Conservation (phyloP, 306 rosid genomes). For the Quercus parvula region DNA sequence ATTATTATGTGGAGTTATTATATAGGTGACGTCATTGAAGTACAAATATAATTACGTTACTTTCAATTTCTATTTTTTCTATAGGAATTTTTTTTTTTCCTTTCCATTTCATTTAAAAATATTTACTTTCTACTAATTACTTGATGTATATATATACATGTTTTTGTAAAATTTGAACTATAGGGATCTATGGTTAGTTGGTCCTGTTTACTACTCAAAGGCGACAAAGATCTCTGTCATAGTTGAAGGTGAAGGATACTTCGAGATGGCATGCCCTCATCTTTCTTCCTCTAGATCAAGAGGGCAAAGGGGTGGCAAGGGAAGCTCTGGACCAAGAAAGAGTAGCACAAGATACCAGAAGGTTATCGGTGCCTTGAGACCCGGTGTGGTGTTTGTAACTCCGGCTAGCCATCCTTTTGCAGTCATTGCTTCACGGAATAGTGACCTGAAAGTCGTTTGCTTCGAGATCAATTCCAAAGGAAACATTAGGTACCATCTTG, state of each 20-base stretch:
- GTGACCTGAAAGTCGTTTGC: constrained; percentile 42
- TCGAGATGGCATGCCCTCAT: constrained; percentile 68
- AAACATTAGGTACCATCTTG: constrained; percentile 41
- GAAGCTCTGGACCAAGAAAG: not conserved
- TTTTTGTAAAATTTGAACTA: not conserved
- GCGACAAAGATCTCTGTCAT: constrained; percentile 50
- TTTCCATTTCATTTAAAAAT: not conserved
- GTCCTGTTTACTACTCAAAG: constrained; percentile 40
- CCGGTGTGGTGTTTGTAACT: constrained; percentile 38
- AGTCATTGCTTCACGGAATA: constrained; percentile 20
- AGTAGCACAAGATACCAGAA: constrained; percentile 25
- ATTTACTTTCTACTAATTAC: too few relatives aligned
- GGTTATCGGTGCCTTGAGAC: constrained; percentile 28
- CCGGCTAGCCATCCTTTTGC: constrained; percentile 66
- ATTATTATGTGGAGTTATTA: too few relatives aligned
- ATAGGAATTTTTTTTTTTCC: too few relatives aligned
- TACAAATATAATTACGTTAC: too few relatives aligned
- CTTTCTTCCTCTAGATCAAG: constrained; percentile 18
- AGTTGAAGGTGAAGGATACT: constrained; percentile 41
- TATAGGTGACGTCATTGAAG: too few relatives aligned
- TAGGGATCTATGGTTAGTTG: constrained; percentile 52
- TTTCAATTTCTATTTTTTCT: too few relatives aligned
- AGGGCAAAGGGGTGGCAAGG: not conserved
- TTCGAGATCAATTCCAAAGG: constrained; percentile 54
- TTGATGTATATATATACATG: not conserved